Evolutionary conservation across 495 filamentous ascomycete genomes (phyloP).

Genomic region (Talaromyces borbonicus): DNA sequence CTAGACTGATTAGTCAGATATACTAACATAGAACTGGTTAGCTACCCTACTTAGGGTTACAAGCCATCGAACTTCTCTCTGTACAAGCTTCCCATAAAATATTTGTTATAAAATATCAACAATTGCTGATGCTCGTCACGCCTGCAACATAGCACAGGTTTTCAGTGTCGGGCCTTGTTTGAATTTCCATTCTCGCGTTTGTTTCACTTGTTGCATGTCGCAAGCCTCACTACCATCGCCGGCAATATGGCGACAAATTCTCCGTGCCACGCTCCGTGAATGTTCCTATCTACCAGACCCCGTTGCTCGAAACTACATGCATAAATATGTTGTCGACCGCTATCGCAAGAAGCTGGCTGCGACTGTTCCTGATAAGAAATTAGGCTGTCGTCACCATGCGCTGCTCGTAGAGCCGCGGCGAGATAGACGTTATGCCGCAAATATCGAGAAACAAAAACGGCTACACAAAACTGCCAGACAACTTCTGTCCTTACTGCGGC

Average conservation of each 20-base stretch:
- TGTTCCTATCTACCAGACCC: conserved; percentile 75
- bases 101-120: too few species aligned
- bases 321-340: conserved; percentile 44
- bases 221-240: conserved; percentile 3
- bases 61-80: too few species aligned
- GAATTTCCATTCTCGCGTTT: too few species aligned
- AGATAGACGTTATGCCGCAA: background rate
- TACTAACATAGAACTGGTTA: too few species aligned
- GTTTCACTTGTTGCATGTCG: conserved; percentile 5
- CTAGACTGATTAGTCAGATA: too few species aligned
- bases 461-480: conserved; percentile 18
- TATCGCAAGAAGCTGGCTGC: conserved; percentile 33
- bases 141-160: too few species aligned
- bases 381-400: background rate
- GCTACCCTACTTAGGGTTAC: too few species aligned
- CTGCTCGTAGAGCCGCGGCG: conserved; percentile 4
- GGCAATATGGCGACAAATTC: conserved; percentile 49
- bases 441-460: conserved; percentile 8
- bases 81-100: too few species aligned
- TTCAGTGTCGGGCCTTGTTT: too few species aligned
- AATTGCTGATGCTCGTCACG: too few species aligned
- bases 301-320: conserved; percentile 50
- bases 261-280: conserved; percentile 74
- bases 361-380: background rate
- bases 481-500: conserved; percentile 30